Base-by-base conservation (phyloP, 2,329 filamentous ascomycete species). In the Phyllosticta ampelicida region DNA sequence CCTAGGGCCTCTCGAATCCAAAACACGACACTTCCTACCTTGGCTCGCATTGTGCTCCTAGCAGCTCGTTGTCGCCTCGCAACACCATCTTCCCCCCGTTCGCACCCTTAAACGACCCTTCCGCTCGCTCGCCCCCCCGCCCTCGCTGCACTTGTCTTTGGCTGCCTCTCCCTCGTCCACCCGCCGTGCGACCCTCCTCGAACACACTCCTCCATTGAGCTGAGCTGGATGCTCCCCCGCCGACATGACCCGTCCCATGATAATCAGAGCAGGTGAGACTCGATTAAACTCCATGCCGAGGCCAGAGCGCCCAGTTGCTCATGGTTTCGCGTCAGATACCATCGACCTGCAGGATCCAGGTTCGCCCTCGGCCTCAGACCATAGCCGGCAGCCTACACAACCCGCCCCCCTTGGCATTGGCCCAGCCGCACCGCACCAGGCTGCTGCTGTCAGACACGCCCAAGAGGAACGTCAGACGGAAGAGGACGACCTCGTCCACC, bases 281-380 rank as follows among this genome's bases (percentile, higher is more conserved):
- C 48, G 57, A 48, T 9, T 19, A 53, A 9, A 5, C 20, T 19
- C 13, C 51, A n/a, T 44, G 36, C 36, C 36, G 16, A 36, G 49
- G 49, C 16, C 51, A 26, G 55, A 50, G 28, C 11, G n/a, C 36
- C 23, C 52, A 60, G 36, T 60, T 58, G 54, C 65, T 71, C 65
- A 71, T 65, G 49, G 55, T 60, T 55, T 49, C 55, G 53, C 52
- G 60, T 44, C 74, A 95, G 92, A 97, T 77, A 95, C 92, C 62
- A 87, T 96, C 75, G 94, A 97, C 76, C 84, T 97, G 55, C 94
- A 97, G 80, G 84, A 90, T 74, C 87, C 85, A 68, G 78, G 86
- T 68, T 79, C 86, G 60, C 90, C 90, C 30, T 94, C 91, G 51
- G 89, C 92, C 48, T 82, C 95, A 76, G 87, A 91, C 70, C 90